Evolutionary conservation across 2,329 filamentous ascomycete species (phyloP).

Genomic region (Botryotinia calthae): DNA sequence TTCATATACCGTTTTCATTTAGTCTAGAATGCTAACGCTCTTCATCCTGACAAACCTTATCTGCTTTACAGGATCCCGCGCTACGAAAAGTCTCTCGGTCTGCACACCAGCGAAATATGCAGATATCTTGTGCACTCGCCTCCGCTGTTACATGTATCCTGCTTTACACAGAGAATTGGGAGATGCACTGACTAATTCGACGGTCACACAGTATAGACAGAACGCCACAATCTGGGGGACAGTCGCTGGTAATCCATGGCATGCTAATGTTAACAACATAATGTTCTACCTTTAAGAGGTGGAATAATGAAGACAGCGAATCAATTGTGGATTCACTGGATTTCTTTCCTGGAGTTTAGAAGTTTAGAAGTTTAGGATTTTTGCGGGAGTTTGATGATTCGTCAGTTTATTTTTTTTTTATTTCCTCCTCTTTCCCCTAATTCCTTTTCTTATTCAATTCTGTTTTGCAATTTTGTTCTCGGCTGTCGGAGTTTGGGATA

Average conservation of each 20-base stretch:
- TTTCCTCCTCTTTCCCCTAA: not conserved
- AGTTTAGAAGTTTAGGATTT: not conserved
- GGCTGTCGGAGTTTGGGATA: not conserved
- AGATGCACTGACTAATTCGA: no score
- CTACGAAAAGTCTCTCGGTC: conserved; percentile 78
- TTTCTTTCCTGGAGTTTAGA: no score
- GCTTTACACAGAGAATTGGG: not conserved
- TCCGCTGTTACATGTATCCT: conserved; percentile 61
- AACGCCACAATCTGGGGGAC: not conserved
- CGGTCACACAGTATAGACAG: not conserved
- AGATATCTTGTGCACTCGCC: conserved; percentile 75
- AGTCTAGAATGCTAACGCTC: not conserved
- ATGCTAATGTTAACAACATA: conserved; percentile 31
- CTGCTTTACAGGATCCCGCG: conserved; percentile 76
- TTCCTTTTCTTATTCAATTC: not conserved
- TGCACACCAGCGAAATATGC: conserved; percentile 87
- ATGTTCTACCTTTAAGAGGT: conserved; percentile 41
- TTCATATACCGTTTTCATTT: no score
- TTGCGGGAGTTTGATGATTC: not conserved
- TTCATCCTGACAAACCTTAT: conserved; percentile 60
- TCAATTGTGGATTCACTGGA: not conserved
- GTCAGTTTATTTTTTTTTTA: not conserved
- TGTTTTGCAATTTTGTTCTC: not conserved
- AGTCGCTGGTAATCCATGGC: conserved; percentile 37
- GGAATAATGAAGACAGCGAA: not conserved